phyloP scores from a whole-genome alignment of 2,329 filamentous ascomycete species.

The Fusarium staphyleae region DNA sequence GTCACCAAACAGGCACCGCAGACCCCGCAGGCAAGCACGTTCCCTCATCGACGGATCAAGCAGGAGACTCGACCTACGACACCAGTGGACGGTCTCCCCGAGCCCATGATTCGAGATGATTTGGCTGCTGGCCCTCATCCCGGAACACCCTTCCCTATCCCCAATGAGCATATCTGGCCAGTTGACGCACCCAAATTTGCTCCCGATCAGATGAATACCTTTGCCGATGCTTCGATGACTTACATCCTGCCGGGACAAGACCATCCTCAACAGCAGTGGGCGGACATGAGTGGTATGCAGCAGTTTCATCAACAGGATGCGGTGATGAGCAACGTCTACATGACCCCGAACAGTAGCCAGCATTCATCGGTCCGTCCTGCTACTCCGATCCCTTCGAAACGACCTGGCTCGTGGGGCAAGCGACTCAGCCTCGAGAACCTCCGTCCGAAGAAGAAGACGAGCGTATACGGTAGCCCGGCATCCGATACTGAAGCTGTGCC shows the following conservation, averaged over 20 bases:
- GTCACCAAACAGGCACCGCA: conserved; percentile 42
- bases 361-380: conserved; percentile 45
- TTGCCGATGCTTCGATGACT: conserved; percentile 42
- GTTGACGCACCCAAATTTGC: conserved; percentile 51
- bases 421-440: conserved; percentile 49
- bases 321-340: conserved; percentile 40
- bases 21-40: conserved; percentile 40
- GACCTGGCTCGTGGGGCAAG: conserved; percentile 50
- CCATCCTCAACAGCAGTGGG: conserved; percentile 39
- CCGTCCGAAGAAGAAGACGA: conserved; percentile 47
- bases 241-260: conserved; percentile 44
- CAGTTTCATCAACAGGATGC: conserved; percentile 43
- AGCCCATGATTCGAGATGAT: conserved; percentile 47
- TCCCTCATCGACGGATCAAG: conserved; percentile 47
- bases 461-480: conserved; percentile 42
- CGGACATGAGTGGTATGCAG: conserved; percentile 37
- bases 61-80: conserved; percentile 48
- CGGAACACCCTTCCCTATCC: conserved; percentile 51
- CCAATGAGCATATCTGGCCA: conserved; percentile 48
- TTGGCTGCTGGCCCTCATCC: conserved; percentile 48
- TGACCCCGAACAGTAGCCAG: conserved; percentile 31
- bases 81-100: conserved; percentile 41
- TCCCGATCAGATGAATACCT: conserved; percentile 48
- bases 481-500: conserved; percentile 40
- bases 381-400: conserved; percentile 50